A percentile compares a stretch with the other conserved stretches of the same genome.
phyloP scores from a whole-genome alignment of 164 flowering plant species.

The Buxus sempervirens region DNA sequence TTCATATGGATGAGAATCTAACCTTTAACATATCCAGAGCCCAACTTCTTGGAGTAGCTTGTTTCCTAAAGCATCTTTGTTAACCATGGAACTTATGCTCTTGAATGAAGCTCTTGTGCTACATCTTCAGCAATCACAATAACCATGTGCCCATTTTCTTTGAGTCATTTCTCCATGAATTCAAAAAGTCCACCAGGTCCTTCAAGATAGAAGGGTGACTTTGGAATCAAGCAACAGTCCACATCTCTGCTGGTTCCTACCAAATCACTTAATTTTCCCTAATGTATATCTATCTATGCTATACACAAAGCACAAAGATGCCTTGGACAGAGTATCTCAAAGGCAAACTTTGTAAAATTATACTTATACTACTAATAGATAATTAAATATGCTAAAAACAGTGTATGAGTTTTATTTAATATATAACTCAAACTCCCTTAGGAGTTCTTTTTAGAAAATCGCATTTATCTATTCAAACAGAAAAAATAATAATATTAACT shows the following conservation, averaged over 20 bases:
- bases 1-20: not conserved
- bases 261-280: too few species aligned
- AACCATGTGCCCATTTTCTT: constrained; percentile 91
- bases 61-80: constrained; percentile 86
- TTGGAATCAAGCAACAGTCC: constrained; percentile 98
- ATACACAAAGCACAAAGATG: too few species aligned
- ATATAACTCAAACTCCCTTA: too few species aligned
- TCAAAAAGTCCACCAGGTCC: constrained; percentile 92
- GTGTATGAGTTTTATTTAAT: too few species aligned
- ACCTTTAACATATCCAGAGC: constrained; percentile 88
- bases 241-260: constrained; percentile 99
- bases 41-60: constrained; percentile 85
- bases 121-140: constrained; percentile 97
- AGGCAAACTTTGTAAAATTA: too few species aligned
- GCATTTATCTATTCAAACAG: too few species aligned
- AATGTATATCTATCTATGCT: constrained; percentile 47
- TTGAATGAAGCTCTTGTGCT: constrained; percentile 73
- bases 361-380: too few species aligned
- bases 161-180: constrained; percentile 68
- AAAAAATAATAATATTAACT: too few species aligned
- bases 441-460: too few species aligned
- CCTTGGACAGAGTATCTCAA: too few species aligned
- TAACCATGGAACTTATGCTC: constrained; percentile 30
- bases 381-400: too few species aligned
- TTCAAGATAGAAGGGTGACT: constrained; percentile 88